Conservation (phyloP, 306 rosid species). For the Dryas drummondii region DNA sequence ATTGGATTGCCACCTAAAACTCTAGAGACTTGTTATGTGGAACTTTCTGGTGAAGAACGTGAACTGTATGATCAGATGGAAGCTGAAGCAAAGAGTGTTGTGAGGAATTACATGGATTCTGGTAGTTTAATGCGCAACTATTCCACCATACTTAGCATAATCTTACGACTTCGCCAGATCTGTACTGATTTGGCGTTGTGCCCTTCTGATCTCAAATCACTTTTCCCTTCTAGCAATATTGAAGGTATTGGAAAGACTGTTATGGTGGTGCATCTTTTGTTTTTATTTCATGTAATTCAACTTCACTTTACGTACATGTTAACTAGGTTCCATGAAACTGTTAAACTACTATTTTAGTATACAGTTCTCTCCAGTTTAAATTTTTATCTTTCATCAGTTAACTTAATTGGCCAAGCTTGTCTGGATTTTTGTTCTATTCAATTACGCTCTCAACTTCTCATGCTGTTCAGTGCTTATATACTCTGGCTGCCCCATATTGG, state of each 20-base stretch:
- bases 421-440: neutral
- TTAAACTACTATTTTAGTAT: neutral
- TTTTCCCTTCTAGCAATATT: slow-evolving; percentile 42
- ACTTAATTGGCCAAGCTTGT: neutral
- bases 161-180: slow-evolving; percentile 78
- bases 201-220: slow-evolving; percentile 51
- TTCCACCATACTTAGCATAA: slow-evolving; percentile 52
- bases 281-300: neutral
- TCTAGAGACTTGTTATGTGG: slow-evolving; percentile 56
- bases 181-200: slow-evolving; percentile 68
- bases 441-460: neutral
- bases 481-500: neutral
- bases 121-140: slow-evolving; percentile 35
- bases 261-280: neutral
- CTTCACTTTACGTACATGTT: neutral
- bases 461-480: neutral
- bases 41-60: slow-evolving; percentile 69
- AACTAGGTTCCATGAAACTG: slow-evolving; percentile 2
- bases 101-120: slow-evolving; percentile 26
- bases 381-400: no score
- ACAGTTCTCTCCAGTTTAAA: neutral
- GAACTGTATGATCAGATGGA: slow-evolving; percentile 60
- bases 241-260: slow-evolving; percentile 51
- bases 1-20: slow-evolving; percentile 68
- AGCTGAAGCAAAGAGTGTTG: slow-evolving; percentile 33